A percentile compares a stretch with the other conserved stretches of the same genome.
These are phyloP conservation scores for Chlamydomonas sphaeroides DNA, from an alignment of 139 green algal species.

Conservation along the genomic window DNA sequence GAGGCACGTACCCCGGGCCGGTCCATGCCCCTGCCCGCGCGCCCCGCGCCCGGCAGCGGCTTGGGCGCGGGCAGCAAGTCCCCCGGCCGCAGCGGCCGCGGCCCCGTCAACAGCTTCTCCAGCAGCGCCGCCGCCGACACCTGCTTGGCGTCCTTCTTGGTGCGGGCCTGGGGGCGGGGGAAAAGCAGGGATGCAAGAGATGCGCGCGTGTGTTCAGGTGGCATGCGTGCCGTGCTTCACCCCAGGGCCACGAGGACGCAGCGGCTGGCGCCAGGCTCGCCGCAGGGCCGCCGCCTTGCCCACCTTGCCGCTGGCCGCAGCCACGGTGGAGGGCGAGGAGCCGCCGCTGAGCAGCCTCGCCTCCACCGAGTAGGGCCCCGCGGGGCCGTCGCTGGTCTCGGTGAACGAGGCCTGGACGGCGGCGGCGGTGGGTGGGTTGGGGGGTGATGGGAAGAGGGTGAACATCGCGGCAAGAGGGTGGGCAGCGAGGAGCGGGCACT, in stretches of 20 bases:
- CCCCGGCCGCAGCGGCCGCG: slow-evolving; percentile 27
- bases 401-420: slow-evolving; percentile 55
- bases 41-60: not conserved
- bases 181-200: no score
- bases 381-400: slow-evolving; percentile 48
- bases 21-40: not conserved
- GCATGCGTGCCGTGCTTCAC: no score
- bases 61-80: slow-evolving; percentile 60
- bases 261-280: no score
- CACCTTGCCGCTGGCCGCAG: slow-evolving; percentile 8
- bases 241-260: no score
- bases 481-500: no score
- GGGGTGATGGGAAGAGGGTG: no score
- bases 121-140: slow-evolving; percentile 62
- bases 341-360: slow-evolving; percentile 40
- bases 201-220: no score
- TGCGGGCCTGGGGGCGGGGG: slow-evolving; percentile 48
- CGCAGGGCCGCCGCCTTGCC: no score
- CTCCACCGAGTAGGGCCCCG: slow-evolving; percentile 55
- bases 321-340: not conserved
- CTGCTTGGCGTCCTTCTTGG: slow-evolving; percentile 76
- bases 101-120: slow-evolving; percentile 59
- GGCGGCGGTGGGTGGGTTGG: no score
- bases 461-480: no score
- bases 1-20: slow-evolving; percentile 5